phyloP scores from a whole-genome alignment of 139 green algal genomes.

The Axilococcus clingmanii region DNA sequence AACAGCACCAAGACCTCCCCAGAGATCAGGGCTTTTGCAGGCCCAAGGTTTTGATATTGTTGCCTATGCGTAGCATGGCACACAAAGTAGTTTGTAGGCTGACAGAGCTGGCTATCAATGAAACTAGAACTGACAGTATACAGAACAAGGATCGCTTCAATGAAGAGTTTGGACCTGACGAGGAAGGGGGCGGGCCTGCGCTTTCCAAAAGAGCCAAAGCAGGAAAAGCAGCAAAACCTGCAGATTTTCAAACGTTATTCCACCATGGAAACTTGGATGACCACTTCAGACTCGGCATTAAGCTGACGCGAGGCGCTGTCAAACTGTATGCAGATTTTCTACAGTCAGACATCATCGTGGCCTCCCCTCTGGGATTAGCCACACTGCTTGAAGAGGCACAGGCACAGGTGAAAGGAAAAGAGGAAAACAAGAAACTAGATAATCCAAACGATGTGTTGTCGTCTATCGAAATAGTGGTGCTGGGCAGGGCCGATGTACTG shows the following conservation, averaged over 20 bases:
- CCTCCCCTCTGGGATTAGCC: slow-evolving; percentile 81
- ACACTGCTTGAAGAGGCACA: slow-evolving; percentile 54
- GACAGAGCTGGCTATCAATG: slow-evolving; percentile 55
- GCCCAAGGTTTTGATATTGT: slow-evolving; percentile 81
- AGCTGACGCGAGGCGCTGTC: slow-evolving; percentile 68
- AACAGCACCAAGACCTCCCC: slow-evolving; percentile 10
- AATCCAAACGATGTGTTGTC: slow-evolving; percentile 77
- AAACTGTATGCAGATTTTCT: slow-evolving; percentile 80
- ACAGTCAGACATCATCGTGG: slow-evolving; percentile 85
- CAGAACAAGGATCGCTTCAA: slow-evolving; percentile 72
- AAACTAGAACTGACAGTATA: slow-evolving; percentile 63
- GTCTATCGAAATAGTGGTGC: slow-evolving; percentile 79
- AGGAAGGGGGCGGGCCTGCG: slow-evolving; percentile 16
- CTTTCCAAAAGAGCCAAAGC: slow-evolving; percentile 9
- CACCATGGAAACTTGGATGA: slow-evolving; percentile 89
- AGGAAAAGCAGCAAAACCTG: slow-evolving; percentile 41
- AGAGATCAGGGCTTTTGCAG: slow-evolving; percentile 82
- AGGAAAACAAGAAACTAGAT: slow-evolving; percentile 5
- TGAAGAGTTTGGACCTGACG: slow-evolving; percentile 66
- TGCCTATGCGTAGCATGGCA: slow-evolving; percentile 76
- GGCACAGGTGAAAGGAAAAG: slow-evolving; percentile 44
- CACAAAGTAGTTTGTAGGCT: slow-evolving; percentile 55
- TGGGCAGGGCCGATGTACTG: slow-evolving; percentile 81
- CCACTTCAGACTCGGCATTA: slow-evolving; percentile 90
- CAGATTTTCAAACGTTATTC: slow-evolving; percentile 77